Base-by-base conservation (phyloP, 1,284 basidiomycete species). In the Gomphus sp. region DNA sequence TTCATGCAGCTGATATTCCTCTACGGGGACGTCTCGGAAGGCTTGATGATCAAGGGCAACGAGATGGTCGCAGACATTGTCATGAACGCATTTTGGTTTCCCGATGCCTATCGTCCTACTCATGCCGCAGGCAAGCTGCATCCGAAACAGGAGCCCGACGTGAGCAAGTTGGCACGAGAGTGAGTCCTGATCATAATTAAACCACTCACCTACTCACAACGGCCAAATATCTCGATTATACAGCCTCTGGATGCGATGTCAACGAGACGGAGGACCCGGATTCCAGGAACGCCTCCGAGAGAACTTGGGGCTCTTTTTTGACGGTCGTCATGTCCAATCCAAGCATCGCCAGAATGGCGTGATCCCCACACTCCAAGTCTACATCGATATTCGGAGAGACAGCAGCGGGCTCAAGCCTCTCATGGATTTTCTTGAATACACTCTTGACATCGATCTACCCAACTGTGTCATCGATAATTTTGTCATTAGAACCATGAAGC, bases 1-100 rank as follows among this genome's bases (percentile, higher is more conserved):
- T 83, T 81, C 63, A 73, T 82, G 75, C 80, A 77, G 62, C 82
- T 80, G 64, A 67, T 82, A 16, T 83, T 82, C 65, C 78, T 62
- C 63, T 78, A 79, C 62, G 81, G 82, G 62, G 79, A 82, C 65
- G 79, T 80, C 66, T 75, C 78, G 62, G 80, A 83, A 62, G 79
- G 80, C 18, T 80, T 78, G 76, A 75, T 76, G 73, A 77, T 72
- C 43, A 71, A 72, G 49, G 77, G 78, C 56, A 77, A 76, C 4
- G 75, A 75, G 63, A 71, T 67, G 53, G 70, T 81, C 62, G 72
- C 70, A 45, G 74, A 74, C 67, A 70, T 71, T 63, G 80, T 79
- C 59, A 81, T 83, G 73, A 78, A 80, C 59, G 79, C 79, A 1
- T 69, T 83, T 18, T 77, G 73, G 72, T 74, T 74, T 64, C 72